A percentile compares a stretch with the other conserved stretches of the same genome.
phyloP scores from a whole-genome alignment of 805 yeast genomes.

The Wickerhamiella brachini region DNA sequence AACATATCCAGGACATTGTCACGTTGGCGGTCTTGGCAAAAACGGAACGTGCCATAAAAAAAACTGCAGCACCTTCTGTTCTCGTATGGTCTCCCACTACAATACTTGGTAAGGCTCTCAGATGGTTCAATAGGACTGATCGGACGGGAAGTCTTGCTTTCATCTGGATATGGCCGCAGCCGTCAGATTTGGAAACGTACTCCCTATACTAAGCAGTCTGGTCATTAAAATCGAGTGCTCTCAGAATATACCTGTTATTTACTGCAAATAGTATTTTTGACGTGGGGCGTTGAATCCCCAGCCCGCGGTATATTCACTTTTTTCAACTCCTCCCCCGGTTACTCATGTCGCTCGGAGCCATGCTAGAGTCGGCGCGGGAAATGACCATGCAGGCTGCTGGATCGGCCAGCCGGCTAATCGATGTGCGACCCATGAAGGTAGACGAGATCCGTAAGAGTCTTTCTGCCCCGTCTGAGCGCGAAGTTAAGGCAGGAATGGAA shows the following conservation, averaged over 20 bases:
- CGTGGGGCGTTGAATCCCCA: too few species aligned
- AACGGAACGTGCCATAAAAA: neutral
- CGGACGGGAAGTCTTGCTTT: neutral
- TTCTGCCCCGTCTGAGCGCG: constrained; percentile 56
- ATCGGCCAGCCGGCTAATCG: constrained; percentile 47
- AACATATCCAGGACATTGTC: too few species aligned
- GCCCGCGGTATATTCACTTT: too few species aligned
- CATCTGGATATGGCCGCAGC: neutral
- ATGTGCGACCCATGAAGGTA: constrained; percentile 46
- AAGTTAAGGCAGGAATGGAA: constrained; percentile 45
- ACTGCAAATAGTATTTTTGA: too few species aligned
- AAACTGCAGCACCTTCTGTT: neutral
- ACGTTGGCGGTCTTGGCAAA: too few species aligned
- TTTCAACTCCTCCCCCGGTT: neutral
- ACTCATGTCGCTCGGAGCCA: constrained; percentile 30
- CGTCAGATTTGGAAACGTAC: neutral
- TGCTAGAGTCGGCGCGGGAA: constrained; percentile 68
- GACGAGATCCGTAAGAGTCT: constrained; percentile 52
- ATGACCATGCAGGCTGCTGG: constrained; percentile 74
- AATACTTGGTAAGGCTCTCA: neutral
- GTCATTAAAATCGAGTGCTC: neutral
- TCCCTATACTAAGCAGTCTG: neutral
- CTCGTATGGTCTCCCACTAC: neutral
- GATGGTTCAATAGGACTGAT: neutral
- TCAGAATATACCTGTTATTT: neutral